Base-by-base conservation (phyloP, 192 early-diverging fungal species). In the Backusella macrospora region DNA sequence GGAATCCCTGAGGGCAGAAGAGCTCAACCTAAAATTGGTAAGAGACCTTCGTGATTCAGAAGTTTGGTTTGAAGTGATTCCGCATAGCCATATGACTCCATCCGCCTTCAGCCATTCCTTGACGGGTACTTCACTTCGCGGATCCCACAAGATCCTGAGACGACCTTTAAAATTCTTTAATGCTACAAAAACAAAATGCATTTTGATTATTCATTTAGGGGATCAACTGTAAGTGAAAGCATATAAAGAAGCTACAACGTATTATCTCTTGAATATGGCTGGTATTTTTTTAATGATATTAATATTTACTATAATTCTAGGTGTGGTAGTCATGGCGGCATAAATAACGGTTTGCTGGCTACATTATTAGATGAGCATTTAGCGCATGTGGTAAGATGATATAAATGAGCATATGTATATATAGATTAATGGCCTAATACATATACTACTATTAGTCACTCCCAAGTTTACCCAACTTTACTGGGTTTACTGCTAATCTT, bases 251-350 rank as follows among this genome's bases (percentile, higher is more conserved):
- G 3, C 23, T 34, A 34, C 29, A 34, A 34, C 29, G 2, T 1
- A 34, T 34, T 1, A 34, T 34, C 29, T 34, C 29, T 34, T 34
- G 29, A 34, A 34, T 34, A 34, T 0, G 29, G 44, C 0, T 55
- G 23, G 15, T 18, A 37, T 12, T 48, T 46, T 46, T 16, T 46
- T 9, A 71, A 37, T 29, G 21, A 18, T 7, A 13, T 18, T 40
- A 40, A 40, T 62, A 42, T 44, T 59, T 21, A 3, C 16, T 16
- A 2, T 38, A 34, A 37, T 39, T 29, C 26, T n/a, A 76, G 74
- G 16, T 92, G 89, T 34, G 92, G 92, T 18, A 92, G 92, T 76
- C 81, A 87, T 23, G 88, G 86, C 37, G 93, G 94, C 42, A 83
- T 90, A 46, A 93, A 96, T 67, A 92, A 92, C 44, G 93, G 90